Base-by-base conservation (phyloP, 176 grass and related monocot species). In the Juncus inflexus region DNA sequence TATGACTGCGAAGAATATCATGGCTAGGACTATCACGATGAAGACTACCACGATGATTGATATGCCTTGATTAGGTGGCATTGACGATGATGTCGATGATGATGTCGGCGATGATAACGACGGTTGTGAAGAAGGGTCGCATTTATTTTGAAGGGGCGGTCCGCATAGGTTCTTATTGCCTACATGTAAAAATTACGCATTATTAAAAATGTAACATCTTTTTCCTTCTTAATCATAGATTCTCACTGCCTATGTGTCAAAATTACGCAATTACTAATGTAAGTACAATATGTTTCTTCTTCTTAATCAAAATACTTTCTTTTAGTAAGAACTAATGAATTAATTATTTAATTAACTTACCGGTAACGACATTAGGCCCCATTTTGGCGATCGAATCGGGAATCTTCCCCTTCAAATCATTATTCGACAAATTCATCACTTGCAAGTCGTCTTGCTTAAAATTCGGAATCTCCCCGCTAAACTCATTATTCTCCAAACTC, bases 141-240 rank as follows among this genome's bases (percentile, higher is more conserved):
- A 92, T 75, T 69, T 65, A 0, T 45, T 53, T 12, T 69, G 75
- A 4, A 99, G 61, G 12, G 83, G 81, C 3, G 53, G 72, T 10
- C 94, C 88, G 37, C 94, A 99, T 3, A 99, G 83, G 60, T 84
- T 78, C 11, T 70, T 84, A 47, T 99, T 99, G 2, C 88, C 94
- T 89, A 62, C 16, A 81, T 4, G 16, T 42, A 42, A 8, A 57
- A 13, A 6, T 13, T 52, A 12, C 12, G 49, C 49, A 8, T 52
- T 7, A 52, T 52, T 52, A 15, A 11, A 13, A 28, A 43, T 64
- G 38, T 28, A 28, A 28, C 19, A 28, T 28, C 19, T 28, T 28
- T 28, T 28, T 56, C 52, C 52, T 13, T 10, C 12, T 56, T 9
- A 42, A 7, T 52, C 15, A 28, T 3, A 99, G 83, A 58, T 84